These are phyloP conservation scores for Paramecium tetraurelia DNA, from an alignment of 73 alveolate species.

Conservation along the genomic window DNA sequence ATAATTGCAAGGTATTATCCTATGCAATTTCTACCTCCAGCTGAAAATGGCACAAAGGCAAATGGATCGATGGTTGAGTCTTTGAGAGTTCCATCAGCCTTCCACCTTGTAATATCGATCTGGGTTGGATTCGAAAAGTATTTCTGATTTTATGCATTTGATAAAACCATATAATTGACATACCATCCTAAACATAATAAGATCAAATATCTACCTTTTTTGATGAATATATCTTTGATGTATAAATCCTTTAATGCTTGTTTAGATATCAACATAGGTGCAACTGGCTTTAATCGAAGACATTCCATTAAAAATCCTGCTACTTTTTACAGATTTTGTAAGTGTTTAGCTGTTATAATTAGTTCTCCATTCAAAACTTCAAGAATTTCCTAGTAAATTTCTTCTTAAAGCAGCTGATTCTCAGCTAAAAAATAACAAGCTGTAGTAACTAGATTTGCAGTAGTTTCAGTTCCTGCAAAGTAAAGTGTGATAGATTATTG, in stretches of 20 bases:
- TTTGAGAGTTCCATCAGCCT: neutral
- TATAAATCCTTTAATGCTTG: neutral
- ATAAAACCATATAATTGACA: slow-evolving; percentile 15
- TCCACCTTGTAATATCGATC: slow-evolving; percentile 12
- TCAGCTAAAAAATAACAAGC: neutral
- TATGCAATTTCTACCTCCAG: slow-evolving; percentile 57
- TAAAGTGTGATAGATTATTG: slow-evolving; percentile 15
- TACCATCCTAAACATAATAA: slow-evolving; percentile 28
- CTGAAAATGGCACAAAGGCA: slow-evolving; percentile 59
- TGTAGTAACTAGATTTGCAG: slow-evolving; percentile 8
- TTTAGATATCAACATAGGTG: neutral
- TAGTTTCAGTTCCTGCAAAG: slow-evolving; percentile 52
- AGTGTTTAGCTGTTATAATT: neutral
- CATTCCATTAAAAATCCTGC: slow-evolving; percentile 42
- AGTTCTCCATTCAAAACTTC: neutral
- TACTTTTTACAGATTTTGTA: neutral
- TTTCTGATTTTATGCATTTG: neutral
- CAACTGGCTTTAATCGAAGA: slow-evolving; percentile 14
- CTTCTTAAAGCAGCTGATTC: neutral
- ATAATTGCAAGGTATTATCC: slow-evolving; percentile 55
- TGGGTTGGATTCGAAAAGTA: slow-evolving; percentile 29
- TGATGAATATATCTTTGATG: slow-evolving; percentile 15
- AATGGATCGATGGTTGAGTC: neutral
- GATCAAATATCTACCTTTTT: neutral
- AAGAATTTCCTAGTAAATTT: neutral